A percentile compares a stretch with the other conserved stretches of the same genome.
phyloP scores from a whole-genome alignment of 306 rosid genomes.

The Cicer judaicum region DNA sequence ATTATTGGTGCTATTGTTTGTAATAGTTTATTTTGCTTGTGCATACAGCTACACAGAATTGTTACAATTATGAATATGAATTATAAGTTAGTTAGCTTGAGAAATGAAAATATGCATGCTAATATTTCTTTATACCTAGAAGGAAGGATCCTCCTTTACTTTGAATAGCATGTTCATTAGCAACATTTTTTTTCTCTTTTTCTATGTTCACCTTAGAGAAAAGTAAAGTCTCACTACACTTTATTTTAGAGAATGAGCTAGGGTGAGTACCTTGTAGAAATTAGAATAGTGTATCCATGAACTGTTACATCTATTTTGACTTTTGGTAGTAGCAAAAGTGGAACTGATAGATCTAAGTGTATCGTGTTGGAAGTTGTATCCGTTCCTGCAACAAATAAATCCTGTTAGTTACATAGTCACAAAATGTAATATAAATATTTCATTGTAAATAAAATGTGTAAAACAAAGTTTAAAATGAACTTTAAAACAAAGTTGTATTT shows the following conservation, averaged over 20 bases:
- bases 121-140: too few relatives aligned
- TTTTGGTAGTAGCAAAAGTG: constrained; percentile 38
- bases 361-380: constrained; percentile 39
- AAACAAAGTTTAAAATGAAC: not conserved
- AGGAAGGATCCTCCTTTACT: too few relatives aligned
- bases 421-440: not conserved
- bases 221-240: too few relatives aligned
- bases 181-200: too few relatives aligned
- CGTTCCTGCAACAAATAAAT: constrained; percentile 37
- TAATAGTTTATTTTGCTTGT: not conserved
- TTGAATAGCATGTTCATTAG: too few relatives aligned
- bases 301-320: constrained; percentile 4
- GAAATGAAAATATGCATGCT: too few relatives aligned
- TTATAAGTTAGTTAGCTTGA: not conserved
- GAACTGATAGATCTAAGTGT: constrained; percentile 37
- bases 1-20: not conserved
- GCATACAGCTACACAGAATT: not conserved
- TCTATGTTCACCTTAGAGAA: too few relatives aligned
- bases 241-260: too few relatives aligned
- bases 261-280: constrained; percentile 29
- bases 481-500: too few relatives aligned
- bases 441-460: not conserved
- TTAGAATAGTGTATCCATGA: not conserved
- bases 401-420: constrained; percentile 10
- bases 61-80: not conserved